These are phyloP conservation scores for Pachysandra terminalis DNA, from an alignment of 164 flowering plant species.

Conservation along the genomic window DNA sequence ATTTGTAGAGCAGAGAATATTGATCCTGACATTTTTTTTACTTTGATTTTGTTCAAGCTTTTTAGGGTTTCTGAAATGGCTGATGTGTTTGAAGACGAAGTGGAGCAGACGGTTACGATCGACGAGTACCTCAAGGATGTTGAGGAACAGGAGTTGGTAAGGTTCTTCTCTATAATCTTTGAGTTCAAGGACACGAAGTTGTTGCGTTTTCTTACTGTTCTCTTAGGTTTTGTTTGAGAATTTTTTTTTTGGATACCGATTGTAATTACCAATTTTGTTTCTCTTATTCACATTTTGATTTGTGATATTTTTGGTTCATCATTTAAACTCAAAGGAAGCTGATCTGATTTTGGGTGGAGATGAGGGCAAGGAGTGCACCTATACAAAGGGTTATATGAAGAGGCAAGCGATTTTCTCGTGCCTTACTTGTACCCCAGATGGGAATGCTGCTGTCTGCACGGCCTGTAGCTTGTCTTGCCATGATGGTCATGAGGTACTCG, in stretches of 20 bases:
- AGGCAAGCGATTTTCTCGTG: constrained; percentile 97
- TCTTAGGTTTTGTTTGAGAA: background rate
- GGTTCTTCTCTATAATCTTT: background rate
- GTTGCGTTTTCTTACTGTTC: background rate
- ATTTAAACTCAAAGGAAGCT: constrained; percentile 54
- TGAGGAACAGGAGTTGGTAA: constrained; percentile 73
- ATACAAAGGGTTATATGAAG: constrained; percentile 83
- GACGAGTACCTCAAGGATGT: constrained; percentile 59
- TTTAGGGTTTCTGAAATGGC: constrained; percentile 36
- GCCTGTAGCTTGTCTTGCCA: constrained; percentile 94
- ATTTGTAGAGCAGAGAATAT: background rate
- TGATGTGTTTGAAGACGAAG: constrained; percentile 51
- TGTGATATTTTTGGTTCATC: background rate
- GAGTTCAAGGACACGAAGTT: background rate
- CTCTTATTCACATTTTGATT: background rate
- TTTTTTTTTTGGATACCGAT: background rate
- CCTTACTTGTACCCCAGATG: constrained; percentile 89
- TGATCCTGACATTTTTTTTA: background rate
- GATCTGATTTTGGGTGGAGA: constrained; percentile 99
- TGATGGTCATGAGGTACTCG: constrained; percentile 89
- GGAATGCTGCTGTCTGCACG: constrained; percentile 94
- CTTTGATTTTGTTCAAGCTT: background rate
- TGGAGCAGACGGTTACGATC: constrained; percentile 56
- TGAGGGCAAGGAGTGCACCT: constrained; percentile 95
- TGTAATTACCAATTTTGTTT: constrained; percentile 1